Conservation (phyloP, 192 early-diverging fungal species). For the Obelidium mucronatum region DNA sequence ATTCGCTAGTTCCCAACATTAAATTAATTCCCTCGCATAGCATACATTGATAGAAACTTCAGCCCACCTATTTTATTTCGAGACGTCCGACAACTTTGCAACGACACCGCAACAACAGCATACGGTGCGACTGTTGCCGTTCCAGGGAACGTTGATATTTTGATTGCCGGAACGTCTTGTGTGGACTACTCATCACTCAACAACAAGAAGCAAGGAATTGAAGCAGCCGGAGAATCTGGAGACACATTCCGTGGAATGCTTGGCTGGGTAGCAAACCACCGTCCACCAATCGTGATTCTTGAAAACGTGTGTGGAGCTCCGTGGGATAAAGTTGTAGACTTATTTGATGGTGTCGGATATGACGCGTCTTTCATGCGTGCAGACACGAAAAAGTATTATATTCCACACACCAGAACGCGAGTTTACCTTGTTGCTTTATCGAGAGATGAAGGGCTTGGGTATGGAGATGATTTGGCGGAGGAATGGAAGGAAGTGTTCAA, state of each 20-base stretch:
- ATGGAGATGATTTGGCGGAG: conserved; percentile 15
- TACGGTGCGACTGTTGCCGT: conserved; percentile 48
- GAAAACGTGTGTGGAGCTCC: conserved; percentile 54
- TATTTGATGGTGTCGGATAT: conserved; percentile 42
- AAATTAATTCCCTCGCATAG: conserved; percentile 5
- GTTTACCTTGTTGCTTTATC: conserved; percentile 51
- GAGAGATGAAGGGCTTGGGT: background rate
- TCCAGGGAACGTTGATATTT: conserved; percentile 50
- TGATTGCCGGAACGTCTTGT: conserved; percentile 58
- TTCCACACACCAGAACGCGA: conserved; percentile 55
- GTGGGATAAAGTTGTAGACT: conserved; percentile 41
- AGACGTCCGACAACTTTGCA: conserved; percentile 51
- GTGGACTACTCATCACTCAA: conserved; percentile 58
- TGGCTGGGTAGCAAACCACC: conserved; percentile 45
- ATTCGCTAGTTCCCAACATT: background rate
- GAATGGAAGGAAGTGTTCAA: conserved; percentile 43
- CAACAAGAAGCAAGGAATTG: conserved; percentile 51
- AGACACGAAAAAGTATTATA: conserved; percentile 57
- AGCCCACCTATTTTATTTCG: conserved; percentile 55
- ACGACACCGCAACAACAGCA: conserved; percentile 47
- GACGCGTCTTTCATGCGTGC: conserved; percentile 27
- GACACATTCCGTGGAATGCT: conserved; percentile 56
- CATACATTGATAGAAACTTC: conserved; percentile 61
- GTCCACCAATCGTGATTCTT: conserved; percentile 51
- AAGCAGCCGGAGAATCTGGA: conserved; percentile 53